Percentiles rank a stretch among this genome's conserved stretches.
phyloP scores from a whole-genome alignment of 768 basidiomycete genomes.

The Boletus barrowsii region DNA sequence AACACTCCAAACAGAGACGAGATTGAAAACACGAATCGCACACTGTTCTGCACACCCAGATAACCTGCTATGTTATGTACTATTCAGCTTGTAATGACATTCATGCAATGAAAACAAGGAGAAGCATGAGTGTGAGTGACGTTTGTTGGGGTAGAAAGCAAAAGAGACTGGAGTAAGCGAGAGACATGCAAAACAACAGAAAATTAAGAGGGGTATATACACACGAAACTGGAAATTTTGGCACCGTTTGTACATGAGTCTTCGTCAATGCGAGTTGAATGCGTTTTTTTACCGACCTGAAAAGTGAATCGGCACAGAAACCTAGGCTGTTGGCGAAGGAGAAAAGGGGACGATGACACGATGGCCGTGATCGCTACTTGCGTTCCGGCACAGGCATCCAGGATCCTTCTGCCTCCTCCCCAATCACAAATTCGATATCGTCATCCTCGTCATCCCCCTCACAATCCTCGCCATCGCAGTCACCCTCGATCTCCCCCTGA shows the following conservation, averaged over 20 bases:
- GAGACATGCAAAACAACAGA: neutral
- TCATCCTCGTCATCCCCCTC: constrained; percentile 64
- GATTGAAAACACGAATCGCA: neutral
- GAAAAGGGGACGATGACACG: neutral
- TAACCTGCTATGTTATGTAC: neutral
- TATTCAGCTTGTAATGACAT: neutral
- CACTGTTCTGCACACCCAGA: neutral
- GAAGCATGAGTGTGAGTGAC: neutral
- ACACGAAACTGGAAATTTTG: constrained; percentile 4
- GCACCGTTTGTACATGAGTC: constrained; percentile 2
- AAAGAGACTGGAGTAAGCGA: neutral
- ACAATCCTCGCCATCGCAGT: constrained; percentile 34
- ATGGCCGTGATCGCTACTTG: constrained; percentile 13
- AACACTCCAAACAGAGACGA: neutral
- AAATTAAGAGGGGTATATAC: constrained; percentile 18
- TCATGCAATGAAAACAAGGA: constrained; percentile 1
- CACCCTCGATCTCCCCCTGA: constrained; percentile 21
- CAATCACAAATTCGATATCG: constrained; percentile 72
- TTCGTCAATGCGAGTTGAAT: constrained; percentile 13
- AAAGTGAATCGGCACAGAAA: constrained; percentile 1
- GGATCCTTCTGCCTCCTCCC: constrained; percentile 39
- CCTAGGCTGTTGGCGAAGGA: constrained; percentile 7
- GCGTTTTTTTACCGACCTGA: constrained; percentile 14
- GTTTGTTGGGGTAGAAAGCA: constrained; percentile 6
- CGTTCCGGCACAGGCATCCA: constrained; percentile 37